These are phyloP conservation scores for Neltuma alba DNA, from an alignment of 306 rosid genomes.

Conservation along the genomic window DNA sequence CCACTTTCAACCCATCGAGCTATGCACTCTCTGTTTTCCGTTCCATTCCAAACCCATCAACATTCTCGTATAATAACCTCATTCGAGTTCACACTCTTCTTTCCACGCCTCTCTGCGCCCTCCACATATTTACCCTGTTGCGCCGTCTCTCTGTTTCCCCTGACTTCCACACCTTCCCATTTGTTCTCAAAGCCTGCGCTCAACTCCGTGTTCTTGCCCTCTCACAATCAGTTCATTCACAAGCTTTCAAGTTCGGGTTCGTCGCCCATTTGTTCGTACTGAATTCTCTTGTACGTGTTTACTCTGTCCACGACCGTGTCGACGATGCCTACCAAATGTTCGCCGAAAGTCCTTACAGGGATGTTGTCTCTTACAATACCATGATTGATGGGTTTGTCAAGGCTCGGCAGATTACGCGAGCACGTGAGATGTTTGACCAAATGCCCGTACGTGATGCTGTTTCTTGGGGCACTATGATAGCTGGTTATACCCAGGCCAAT, in stretches of 20 bases:
- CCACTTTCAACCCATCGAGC: constrained; percentile 26
- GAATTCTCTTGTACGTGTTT: constrained; percentile 57
- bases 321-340: constrained; percentile 52
- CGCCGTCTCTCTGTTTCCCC: constrained; percentile 61
- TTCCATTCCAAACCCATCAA: constrained; percentile 57
- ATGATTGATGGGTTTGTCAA: constrained; percentile 62
- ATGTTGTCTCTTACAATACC: constrained; percentile 62
- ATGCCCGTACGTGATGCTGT: constrained; percentile 61
- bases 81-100: constrained; percentile 65
- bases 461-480: constrained; percentile 75
- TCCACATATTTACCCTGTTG: constrained; percentile 51
- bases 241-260: constrained; percentile 57
- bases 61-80: constrained; percentile 71
- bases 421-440: constrained; percentile 57
- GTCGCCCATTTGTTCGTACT: constrained; percentile 43
- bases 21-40: constrained; percentile 59
- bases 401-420: constrained; percentile 42
- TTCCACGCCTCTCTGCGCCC: constrained; percentile 57
- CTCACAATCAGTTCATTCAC: constrained; percentile 58
- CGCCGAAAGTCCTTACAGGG: constrained; percentile 35
- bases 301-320: constrained; percentile 40
- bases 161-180: constrained; percentile 76
- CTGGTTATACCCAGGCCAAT: constrained; percentile 57
- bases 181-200: constrained; percentile 59
- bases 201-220: constrained; percentile 42